Percentiles rank a stretch among this genome's conserved stretches.
Conservation (phyloP, 306 rosid genomes). For the Senna siamea region DNA sequence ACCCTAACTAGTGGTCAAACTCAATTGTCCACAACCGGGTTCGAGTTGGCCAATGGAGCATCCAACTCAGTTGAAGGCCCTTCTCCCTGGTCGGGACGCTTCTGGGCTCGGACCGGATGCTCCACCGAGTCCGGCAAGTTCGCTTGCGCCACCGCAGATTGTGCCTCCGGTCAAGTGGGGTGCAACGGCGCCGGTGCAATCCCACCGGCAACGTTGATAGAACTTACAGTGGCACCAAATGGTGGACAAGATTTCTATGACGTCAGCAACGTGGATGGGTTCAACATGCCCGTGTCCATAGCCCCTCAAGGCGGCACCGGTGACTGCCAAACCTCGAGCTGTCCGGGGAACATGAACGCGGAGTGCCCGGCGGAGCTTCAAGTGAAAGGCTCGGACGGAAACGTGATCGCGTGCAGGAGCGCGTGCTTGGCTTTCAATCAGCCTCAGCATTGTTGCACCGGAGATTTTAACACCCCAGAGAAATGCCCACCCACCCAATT, state of each 20-base stretch:
- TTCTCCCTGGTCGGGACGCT: constrained; percentile 64
- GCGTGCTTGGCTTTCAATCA: constrained; percentile 55
- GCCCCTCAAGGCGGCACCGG: constrained; percentile 54
- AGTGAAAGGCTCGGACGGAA: constrained; percentile 33
- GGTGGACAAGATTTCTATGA: constrained; percentile 72
- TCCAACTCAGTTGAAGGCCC: constrained; percentile 36
- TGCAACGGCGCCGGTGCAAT: constrained; percentile 65
- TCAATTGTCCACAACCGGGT: constrained; percentile 58
- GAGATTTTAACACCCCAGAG: background rate
- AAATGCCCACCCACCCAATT: constrained; percentile 57
- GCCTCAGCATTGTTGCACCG: constrained; percentile 62
- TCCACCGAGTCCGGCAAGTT: constrained; percentile 44
- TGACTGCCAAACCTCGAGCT: constrained; percentile 41
- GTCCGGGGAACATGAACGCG: constrained; percentile 38
- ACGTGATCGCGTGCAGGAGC: constrained; percentile 70
- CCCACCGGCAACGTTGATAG: constrained; percentile 55
- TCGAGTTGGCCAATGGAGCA: constrained; percentile 43
- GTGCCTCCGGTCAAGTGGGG: constrained; percentile 52
- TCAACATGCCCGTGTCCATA: constrained; percentile 59
- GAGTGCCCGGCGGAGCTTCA: constrained; percentile 53
- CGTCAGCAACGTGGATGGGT: constrained; percentile 71
- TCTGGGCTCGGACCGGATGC: constrained; percentile 67
- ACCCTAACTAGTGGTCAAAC: constrained; percentile 54
- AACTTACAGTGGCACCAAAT: constrained; percentile 43
- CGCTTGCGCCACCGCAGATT: constrained; percentile 59